These are phyloP conservation scores for Acanthamoeba rhysodes DNA, from an alignment of 208 protist species.

Conservation along the genomic window DNA sequence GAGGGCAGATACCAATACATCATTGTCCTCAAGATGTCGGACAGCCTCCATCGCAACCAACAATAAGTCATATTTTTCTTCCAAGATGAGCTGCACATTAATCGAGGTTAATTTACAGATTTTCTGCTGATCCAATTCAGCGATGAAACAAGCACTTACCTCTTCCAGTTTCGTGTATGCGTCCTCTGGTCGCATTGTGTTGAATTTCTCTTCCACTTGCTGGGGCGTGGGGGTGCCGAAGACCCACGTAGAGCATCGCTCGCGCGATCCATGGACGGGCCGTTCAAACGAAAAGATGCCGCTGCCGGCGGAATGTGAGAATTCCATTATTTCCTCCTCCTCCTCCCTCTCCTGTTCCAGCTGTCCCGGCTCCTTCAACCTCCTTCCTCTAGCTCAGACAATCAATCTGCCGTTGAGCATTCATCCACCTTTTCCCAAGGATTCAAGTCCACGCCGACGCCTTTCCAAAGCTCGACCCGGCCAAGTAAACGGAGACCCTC, in stretches of 20 bases:
- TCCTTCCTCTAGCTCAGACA: too few relatives aligned
- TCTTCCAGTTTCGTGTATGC: neutral
- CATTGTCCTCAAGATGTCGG: slow-evolving; percentile 1
- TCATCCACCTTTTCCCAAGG: neutral
- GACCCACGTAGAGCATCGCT: neutral
- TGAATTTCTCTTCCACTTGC: neutral
- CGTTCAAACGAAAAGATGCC: neutral
- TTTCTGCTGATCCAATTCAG: too few relatives aligned
- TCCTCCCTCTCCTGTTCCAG: too few relatives aligned
- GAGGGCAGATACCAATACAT: neutral
- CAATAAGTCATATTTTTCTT: neutral
- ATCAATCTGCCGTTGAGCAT: neutral
- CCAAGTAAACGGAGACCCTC: neutral
- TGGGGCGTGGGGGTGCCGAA: neutral
- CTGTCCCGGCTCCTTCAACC: too few relatives aligned
- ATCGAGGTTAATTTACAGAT: neutral
- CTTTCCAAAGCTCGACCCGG: neutral
- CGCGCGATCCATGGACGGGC: neutral
- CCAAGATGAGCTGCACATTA: neutral
- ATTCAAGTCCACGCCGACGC: neutral
- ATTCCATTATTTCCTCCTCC: too few relatives aligned
- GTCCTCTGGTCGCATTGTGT: slow-evolving; percentile 13
- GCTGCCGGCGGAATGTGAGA: neutral
- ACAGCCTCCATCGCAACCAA: slow-evolving; percentile 24
- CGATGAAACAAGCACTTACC: neutral